Percentiles rank a stretch among this genome's conserved stretches.
phyloP scores from a whole-genome alignment of 805 yeast genomes.

The Candida chilensis region DNA sequence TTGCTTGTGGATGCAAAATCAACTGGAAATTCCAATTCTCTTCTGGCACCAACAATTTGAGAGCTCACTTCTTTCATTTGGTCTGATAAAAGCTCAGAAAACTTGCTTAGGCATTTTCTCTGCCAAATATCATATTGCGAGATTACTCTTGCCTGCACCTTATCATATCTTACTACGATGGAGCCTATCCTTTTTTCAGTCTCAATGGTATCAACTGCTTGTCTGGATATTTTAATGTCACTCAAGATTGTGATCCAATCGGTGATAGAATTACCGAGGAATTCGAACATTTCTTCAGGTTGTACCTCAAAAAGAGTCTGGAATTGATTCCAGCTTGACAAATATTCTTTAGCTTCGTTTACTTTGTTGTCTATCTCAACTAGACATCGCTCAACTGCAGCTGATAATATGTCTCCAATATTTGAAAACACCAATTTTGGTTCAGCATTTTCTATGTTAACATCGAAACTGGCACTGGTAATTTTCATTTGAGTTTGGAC shows the following conservation, averaged over 20 bases:
- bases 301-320: constrained; percentile 55
- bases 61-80: constrained; percentile 17
- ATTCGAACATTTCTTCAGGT: constrained; percentile 23
- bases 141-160: constrained; percentile 42
- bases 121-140: constrained; percentile 57
- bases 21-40: constrained; percentile 22
- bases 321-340: constrained; percentile 42
- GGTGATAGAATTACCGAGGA: constrained; percentile 20
- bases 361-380: constrained; percentile 19
- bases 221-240: constrained; percentile 31
- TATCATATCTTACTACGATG: constrained; percentile 33
- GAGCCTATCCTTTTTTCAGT: constrained; percentile 27
- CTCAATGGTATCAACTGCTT: constrained; percentile 42
- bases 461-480: constrained; percentile 10
- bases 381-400: constrained; percentile 11
- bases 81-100: constrained; percentile 25
- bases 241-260: constrained; percentile 40
- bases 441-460: constrained; percentile 1
- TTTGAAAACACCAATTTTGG: constrained; percentile 1
- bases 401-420: constrained; percentile 1
- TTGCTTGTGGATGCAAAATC: constrained; percentile 27
- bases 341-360: constrained; percentile 20
- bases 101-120: constrained; percentile 25
- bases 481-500: constrained; percentile 15
- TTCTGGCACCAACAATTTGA: constrained; percentile 19